Evolutionary conservation across 805 yeast species (phyloP), one percentile per base, ranked within the genome.

Genomic region (Pichia sporocuriosa): DNA sequence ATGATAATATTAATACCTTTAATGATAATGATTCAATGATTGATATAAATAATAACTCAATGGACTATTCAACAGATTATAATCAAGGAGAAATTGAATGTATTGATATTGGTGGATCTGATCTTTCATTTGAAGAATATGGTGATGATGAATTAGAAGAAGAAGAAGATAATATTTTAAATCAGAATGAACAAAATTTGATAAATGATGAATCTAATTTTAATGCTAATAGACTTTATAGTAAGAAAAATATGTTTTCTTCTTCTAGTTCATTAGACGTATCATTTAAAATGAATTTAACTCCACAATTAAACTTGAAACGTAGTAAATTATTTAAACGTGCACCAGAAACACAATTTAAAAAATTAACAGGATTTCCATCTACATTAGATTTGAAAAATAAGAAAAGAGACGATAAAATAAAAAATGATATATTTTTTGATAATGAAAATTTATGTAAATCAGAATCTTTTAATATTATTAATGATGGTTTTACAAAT

Each of bases 21-120:
- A 25, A 26, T 19, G 30, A 35, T 35, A 35, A 24, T 16, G 30
- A 35, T 26, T 33, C 36, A 15, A 22, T 19, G 13, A 6, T 33
- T 8, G 36, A 33, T 22, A 22, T 33, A 13, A 26, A 33, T 12
- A 37, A 39, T 22, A 43, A 42, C 23, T 47, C 50, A n/a, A 24
- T 45, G 19, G 47, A 44, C 19, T 44, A 37, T 25, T 45, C 49
- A 6, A 47, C 56, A 4, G 54, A 47, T 21, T 46, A 49, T 16
- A 43, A 50, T 22, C 51, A 35, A 8, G 58, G 57, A 19, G 56
- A 54, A 13, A 51, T 52, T 11, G 60, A 55, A 25, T 53, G 48
- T 37, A 50, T 58, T n/a, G 63, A 60, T 35, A 35, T 58, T 27
- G 63, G 59, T 3, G 58, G 54, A 34, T 54, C 57, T 7, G 57